Evolutionary conservation across 306 rosid genomes (phyloP).

Genomic region (Hippophae rhamnoides): DNA sequence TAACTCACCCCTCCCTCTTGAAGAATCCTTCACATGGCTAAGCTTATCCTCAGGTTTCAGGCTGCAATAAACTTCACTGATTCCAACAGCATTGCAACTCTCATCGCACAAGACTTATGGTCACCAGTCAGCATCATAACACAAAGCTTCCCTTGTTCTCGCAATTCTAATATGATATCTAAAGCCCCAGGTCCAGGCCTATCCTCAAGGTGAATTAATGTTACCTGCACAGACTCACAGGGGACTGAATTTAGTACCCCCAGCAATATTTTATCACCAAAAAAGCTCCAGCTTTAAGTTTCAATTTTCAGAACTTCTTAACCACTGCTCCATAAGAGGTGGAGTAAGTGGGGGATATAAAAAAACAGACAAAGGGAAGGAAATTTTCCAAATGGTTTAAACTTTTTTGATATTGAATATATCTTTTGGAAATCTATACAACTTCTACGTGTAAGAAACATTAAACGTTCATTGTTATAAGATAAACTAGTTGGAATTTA

Average conservation of each 20-base stretch:
- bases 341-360: no score
- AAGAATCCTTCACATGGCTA: constrained; percentile 68
- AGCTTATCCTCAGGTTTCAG: constrained; percentile 97
- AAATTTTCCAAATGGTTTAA: no score
- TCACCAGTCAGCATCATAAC: constrained; percentile 97
- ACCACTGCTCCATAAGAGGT: no score
- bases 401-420: no score
- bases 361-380: no score
- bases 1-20: constrained; percentile 74
- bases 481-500: no score
- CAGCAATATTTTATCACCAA: not conserved
- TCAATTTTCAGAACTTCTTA: no score
- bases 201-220: constrained; percentile 94
- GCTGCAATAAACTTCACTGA: constrained; percentile 69
- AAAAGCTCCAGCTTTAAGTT: not conserved
- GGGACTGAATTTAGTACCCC: constrained; percentile 7
- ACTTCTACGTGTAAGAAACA: no score
- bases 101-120: constrained; percentile 75
- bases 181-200: constrained; percentile 77
- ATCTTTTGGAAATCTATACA: no score
- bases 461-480: no score
- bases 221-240: constrained; percentile 43
- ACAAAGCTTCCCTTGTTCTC: constrained; percentile 54
- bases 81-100: constrained; percentile 89
- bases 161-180: constrained; percentile 65